phyloP scores from a whole-genome alignment of 208 protist genomes.

The Wallacemonas sp. region DNA sequence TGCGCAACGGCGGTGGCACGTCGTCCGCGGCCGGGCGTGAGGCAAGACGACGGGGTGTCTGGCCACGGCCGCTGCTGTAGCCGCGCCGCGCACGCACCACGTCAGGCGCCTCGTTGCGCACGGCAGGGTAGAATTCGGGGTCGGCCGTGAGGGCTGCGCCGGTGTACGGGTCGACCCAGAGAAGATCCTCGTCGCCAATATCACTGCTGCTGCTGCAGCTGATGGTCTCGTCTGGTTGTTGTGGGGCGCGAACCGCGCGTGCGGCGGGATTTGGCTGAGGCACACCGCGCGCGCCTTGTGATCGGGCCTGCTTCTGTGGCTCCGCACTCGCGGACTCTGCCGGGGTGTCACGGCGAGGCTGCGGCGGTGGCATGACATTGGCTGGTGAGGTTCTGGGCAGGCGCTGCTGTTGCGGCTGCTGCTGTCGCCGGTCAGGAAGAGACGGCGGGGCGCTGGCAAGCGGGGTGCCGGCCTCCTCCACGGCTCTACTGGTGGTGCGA shows the following conservation, averaged over 20 bases:
- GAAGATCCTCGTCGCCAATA: background rate
- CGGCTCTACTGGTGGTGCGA: too few relatives aligned
- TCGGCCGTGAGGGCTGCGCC: background rate
- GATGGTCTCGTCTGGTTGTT: background rate
- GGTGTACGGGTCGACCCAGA: constrained; percentile 5
- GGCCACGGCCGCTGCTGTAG: constrained; percentile 1
- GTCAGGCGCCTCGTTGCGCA: constrained; percentile 8
- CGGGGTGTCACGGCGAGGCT: too few relatives aligned
- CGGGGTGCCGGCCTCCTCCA: background rate
- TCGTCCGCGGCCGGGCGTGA: background rate
- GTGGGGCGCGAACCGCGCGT: too few relatives aligned
- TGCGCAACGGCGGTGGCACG: background rate
- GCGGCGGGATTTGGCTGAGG: too few relatives aligned
- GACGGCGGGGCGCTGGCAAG: background rate
- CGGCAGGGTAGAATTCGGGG: background rate
- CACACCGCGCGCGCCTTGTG: too few relatives aligned
- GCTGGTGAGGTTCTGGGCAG: background rate
- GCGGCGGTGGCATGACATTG: too few relatives aligned
- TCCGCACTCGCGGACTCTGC: too few relatives aligned
- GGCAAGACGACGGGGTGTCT: constrained; percentile 5
- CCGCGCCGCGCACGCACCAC: constrained; percentile 6
- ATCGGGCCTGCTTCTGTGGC: too few relatives aligned
- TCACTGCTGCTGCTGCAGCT: background rate
- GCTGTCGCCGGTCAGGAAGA: background rate
- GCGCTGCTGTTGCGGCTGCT: background rate